Percentiles rank a stretch among this genome's conserved stretches.
phyloP scores from a whole-genome alignment of 345 rosid species.

The Arabis hirsuta region DNA sequence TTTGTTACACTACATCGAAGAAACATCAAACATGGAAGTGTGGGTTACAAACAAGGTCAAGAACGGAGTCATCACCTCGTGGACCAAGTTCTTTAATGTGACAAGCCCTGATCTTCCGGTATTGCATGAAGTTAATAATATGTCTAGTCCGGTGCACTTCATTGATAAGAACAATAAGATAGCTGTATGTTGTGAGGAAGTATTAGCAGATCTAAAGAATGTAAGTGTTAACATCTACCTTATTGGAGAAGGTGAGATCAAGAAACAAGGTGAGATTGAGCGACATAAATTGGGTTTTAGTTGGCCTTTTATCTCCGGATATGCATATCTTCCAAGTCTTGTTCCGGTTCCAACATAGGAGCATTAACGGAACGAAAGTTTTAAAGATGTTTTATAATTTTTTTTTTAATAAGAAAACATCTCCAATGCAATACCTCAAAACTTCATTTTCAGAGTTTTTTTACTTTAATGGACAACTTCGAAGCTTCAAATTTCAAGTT shows the following conservation, averaged over 20 bases:
- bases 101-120: slow-evolving; percentile 6
- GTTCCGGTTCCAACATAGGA: slow-evolving; percentile 27
- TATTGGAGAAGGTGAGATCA: slow-evolving; percentile 21
- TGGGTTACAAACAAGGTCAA: slow-evolving; percentile 25
- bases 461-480: too few species aligned
- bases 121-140: not conserved
- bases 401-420: not conserved
- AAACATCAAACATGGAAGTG: not conserved
- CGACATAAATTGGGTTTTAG: slow-evolving; percentile 27
- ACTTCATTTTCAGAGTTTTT: too few species aligned
- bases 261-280: slow-evolving; percentile 23
- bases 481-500: too few species aligned
- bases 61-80: not conserved
- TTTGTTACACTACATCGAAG: slow-evolving; percentile 5
- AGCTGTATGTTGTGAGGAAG: slow-evolving; percentile 29
- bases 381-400: not conserved
- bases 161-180: slow-evolving; percentile 23
- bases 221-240: slow-evolving; percentile 16
- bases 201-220: not conserved
- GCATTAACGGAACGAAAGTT: not conserved
- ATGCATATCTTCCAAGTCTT: slow-evolving; percentile 35
- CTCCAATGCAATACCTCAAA: too few species aligned
- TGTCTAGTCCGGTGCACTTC: slow-evolving; percentile 23
- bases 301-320: slow-evolving; percentile 30
- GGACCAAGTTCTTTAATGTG: slow-evolving; percentile 35